Base-by-base conservation (phyloP, 495 filamentous ascomycete genomes). In the Penicillium turbatum region DNA sequence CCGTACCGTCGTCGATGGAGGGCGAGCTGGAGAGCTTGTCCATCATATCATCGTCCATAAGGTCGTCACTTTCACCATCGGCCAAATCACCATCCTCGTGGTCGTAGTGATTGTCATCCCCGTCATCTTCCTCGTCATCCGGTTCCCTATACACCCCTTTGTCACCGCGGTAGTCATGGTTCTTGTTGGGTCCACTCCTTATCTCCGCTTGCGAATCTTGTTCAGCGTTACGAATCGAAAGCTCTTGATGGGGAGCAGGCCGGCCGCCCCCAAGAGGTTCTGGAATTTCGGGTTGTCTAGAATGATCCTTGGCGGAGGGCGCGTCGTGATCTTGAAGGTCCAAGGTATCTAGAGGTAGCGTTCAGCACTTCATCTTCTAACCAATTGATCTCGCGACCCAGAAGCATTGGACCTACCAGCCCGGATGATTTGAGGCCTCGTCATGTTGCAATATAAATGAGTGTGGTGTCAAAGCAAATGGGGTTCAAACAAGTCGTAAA, bases 1-100 rank as follows among this genome's bases (percentile, higher is more conserved):
- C 90, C 91, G 76, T 82, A 98, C 93, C 93, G 81, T 99, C 95
- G 71, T 93, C 89, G 69, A 99, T 99, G 49, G 92, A 97, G 56
- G 93, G 93, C 57, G 92, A 96, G 70, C 92, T 97, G 43, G 91
- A 96, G 41, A 98, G 95, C 72, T 92, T 92, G 75, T 97, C 93
- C 86, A 92, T 89, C 77, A 89, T 75, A 76, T 92, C 88, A 65
- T 97, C 93, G 62, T 96, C 92, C 67, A 89, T 66, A 50, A 83
- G 75, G 57, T 88, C 85, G 63, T 92, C 89, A 30, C 79, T 81
- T 59, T 90, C 91, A 34, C 81, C 78, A 59, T 90, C 89, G 36
- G 76, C 83, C 57, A 89, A 78, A 52, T 88, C 89, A 45, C 77
- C 78, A 54, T 87, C 80, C 43, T 82, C 78, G 30, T 78, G 80